Percentiles rank a stretch among this genome's conserved stretches.
Conservation (phyloP, 139 green algal genomes). For the Chlamydomonas incerta region DNA sequence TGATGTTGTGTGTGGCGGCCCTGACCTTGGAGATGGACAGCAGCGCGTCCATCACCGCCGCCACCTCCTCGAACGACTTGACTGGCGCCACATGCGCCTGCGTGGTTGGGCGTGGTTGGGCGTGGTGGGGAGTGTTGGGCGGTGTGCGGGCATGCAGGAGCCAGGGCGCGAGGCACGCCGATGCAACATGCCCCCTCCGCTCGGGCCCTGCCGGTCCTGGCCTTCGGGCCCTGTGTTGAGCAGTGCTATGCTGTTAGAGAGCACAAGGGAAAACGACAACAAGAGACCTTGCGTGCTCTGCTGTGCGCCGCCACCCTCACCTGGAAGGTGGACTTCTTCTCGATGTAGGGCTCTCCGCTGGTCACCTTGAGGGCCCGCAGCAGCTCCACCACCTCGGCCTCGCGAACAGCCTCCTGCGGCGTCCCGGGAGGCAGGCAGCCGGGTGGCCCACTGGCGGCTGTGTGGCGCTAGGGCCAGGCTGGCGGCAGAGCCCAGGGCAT, state of each 20-base stretch:
- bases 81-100: constrained; percentile 69
- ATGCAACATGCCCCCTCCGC: too few relatives aligned
- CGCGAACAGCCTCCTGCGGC: background rate
- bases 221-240: too few relatives aligned
- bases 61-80: constrained; percentile 64
- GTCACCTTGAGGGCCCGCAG: constrained; percentile 54
- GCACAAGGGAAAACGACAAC: too few relatives aligned
- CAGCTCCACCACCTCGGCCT: constrained; percentile 36
- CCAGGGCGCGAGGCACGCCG: too few relatives aligned
- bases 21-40: constrained; percentile 83
- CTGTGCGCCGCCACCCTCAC: constrained; percentile 26
- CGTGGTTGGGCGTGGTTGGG: background rate
- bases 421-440: background rate
- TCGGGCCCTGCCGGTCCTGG: too few relatives aligned
- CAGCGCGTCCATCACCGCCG: constrained; percentile 76
- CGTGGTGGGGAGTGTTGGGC: too few relatives aligned
- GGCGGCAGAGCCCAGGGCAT: too few relatives aligned
- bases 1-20: constrained; percentile 81
- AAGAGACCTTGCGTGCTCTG: too few relatives aligned
- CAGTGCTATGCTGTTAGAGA: too few relatives aligned
- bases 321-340: constrained; percentile 87
- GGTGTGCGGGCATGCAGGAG: too few relatives aligned
- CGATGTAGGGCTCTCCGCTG: constrained; percentile 74
- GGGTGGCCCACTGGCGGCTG: too few relatives aligned
- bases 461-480: too few relatives aligned